A percentile compares a stretch with the other conserved stretches of the same genome.
Conservation (phyloP, 2,329 filamentous ascomycete species). For the Aspergillus brasiliensis region DNA sequence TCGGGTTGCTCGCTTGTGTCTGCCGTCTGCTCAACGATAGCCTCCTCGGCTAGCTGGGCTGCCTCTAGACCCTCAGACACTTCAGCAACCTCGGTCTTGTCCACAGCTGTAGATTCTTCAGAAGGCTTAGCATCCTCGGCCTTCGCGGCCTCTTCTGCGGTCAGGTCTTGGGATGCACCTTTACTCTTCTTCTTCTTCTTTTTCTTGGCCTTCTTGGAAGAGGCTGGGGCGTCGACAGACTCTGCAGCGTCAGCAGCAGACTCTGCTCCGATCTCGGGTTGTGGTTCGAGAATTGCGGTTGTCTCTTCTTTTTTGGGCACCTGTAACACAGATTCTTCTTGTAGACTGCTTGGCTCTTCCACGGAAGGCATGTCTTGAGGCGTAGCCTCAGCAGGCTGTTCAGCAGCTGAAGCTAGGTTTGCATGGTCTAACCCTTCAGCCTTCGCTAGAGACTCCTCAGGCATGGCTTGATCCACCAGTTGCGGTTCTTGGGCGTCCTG, state of each 20-base stretch:
- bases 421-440: background rate
- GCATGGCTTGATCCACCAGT: background rate
- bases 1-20: background rate
- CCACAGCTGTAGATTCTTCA: background rate
- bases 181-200: constrained; percentile 28
- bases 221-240: constrained; percentile 6
- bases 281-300: background rate
- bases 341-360: background rate
- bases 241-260: constrained; percentile 14
- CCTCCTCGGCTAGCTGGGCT: background rate
- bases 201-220: constrained; percentile 31
- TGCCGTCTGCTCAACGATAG: background rate
- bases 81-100: background rate
- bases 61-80: background rate
- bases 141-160: constrained; percentile 2
- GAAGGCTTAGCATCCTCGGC: background rate
- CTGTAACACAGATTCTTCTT: background rate
- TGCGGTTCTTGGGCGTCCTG: background rate
- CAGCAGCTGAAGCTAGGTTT: background rate
- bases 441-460: background rate
- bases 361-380: background rate
- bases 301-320: background rate
- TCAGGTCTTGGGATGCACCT: constrained; percentile 10
- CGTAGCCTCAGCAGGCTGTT: background rate
- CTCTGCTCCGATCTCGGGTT: constrained; percentile 1